A percentile compares a stretch with the other conserved stretches of the same genome.
Evolutionary conservation across 768 basidiomycete genomes (phyloP).

Genomic region (Pisolithus marmoratus): DNA sequence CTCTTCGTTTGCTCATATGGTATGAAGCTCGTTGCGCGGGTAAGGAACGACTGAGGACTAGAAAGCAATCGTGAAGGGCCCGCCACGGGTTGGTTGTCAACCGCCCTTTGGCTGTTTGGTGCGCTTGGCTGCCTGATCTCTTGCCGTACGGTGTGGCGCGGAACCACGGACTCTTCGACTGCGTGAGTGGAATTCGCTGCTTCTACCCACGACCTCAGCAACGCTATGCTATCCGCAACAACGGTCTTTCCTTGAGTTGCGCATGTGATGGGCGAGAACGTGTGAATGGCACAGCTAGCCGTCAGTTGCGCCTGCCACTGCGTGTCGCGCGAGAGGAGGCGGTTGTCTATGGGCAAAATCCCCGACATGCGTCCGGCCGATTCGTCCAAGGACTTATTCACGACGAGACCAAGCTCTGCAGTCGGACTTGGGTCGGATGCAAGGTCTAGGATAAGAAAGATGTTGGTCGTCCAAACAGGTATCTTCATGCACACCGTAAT

Average conservation of each 20-base stretch:
- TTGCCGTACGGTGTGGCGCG: not conserved
- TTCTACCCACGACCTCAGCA: constrained; percentile 37
- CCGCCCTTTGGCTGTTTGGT: not conserved
- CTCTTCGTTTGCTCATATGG: constrained; percentile 19
- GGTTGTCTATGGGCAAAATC: constrained; percentile 42
- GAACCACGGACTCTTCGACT: not conserved
- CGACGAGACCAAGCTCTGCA: constrained; percentile 45
- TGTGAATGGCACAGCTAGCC: constrained; percentile 51
- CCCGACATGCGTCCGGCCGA: constrained; percentile 42
- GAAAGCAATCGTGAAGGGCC: constrained; percentile 3
- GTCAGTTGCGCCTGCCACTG: constrained; percentile 64
- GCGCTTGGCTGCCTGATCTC: not conserved
- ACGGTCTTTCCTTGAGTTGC: constrained; percentile 23
- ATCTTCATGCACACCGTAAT: constrained; percentile 46
- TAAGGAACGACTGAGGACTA: not conserved
- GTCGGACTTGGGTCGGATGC: constrained; percentile 44
- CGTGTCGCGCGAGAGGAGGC: constrained; percentile 36
- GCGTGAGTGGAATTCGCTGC: constrained; percentile 25
- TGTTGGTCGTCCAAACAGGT: constrained; percentile 17
- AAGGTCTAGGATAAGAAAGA: constrained; percentile 61
- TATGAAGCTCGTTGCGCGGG: not conserved
- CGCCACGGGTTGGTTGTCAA: not conserved
- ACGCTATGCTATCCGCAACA: constrained; percentile 43
- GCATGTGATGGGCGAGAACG: constrained; percentile 36
- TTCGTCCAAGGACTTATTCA: constrained; percentile 41